phyloP scores from a whole-genome alignment of 306 rosid genomes.

The Vigna hirtella region DNA sequence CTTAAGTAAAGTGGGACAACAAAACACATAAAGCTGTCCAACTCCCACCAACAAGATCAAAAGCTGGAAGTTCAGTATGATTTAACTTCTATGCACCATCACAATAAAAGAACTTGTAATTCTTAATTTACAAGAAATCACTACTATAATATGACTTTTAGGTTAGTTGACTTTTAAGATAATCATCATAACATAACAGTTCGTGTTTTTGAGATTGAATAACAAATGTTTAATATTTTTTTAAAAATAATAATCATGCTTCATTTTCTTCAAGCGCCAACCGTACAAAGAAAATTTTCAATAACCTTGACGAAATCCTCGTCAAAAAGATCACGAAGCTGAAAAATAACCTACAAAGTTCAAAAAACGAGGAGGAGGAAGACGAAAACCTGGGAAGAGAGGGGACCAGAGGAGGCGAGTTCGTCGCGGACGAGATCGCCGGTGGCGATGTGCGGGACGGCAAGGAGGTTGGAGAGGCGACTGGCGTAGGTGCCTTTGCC shows the following conservation, averaged over 20 bases:
- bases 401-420: slow-evolving; percentile 80
- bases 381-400: slow-evolving; percentile 65
- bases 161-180: not conserved
- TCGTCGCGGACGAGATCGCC: slow-evolving; percentile 97
- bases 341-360: not conserved
- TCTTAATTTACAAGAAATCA: not conserved
- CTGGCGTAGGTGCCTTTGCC: slow-evolving; percentile 95
- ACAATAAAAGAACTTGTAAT: not conserved
- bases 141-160: not conserved
- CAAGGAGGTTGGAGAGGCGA: slow-evolving; percentile 81
- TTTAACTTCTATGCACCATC: not conserved
- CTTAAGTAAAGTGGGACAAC: not conserved
- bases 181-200: not conserved
- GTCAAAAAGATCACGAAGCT: not conserved
- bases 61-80: not conserved
- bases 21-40: not conserved
- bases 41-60: slow-evolving; percentile 18
- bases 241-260: not conserved
- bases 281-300: not conserved
- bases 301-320: not conserved
- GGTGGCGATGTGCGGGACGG: slow-evolving; percentile 88
- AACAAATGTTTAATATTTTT: not conserved
- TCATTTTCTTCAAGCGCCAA: not conserved
- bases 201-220: not conserved
- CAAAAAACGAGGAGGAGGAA: not conserved